Evolutionary conservation across 2,329 filamentous ascomycete genomes (phyloP).

Genomic region (Aspergillus cejpii): DNA sequence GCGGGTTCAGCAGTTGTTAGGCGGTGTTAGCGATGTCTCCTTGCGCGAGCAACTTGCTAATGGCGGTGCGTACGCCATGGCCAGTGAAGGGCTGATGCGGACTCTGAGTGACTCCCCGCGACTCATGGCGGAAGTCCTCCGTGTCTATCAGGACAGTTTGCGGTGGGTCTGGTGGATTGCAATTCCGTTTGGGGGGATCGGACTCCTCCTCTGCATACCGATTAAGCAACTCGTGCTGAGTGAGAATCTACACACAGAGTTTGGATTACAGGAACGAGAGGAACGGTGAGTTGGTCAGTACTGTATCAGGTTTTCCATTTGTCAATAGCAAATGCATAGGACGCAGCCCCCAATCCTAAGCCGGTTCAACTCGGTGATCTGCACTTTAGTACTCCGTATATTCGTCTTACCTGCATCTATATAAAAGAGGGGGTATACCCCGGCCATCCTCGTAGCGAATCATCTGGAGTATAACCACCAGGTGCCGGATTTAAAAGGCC

Average conservation of each 20-base stretch:
- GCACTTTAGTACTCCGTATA: no score
- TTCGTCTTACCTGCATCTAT: no score
- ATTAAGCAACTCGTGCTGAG: constrained; percentile 25
- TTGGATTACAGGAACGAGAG: neutral
- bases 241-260: constrained; percentile 1
- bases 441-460: no score
- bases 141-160: constrained; percentile 31
- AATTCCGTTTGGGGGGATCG: constrained; percentile 27
- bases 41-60: constrained; percentile 8
- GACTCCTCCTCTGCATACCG: constrained; percentile 30
- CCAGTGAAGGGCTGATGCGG: constrained; percentile 6
- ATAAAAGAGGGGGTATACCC: no score
- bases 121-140: constrained; percentile 23
- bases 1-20: constrained; percentile 13
- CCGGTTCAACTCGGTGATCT: no score
- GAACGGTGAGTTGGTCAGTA: no score
- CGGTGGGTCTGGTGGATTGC: constrained; percentile 37
- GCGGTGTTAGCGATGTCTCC: constrained; percentile 9
- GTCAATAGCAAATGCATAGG: no score
- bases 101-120: neutral
- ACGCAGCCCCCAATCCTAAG: no score
- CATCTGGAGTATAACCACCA: no score
- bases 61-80: constrained; percentile 22
- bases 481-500: no score
- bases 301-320: no score